phyloP scores from a whole-genome alignment of 176 grass and related monocot species.

The Eleusine coracana region DNA sequence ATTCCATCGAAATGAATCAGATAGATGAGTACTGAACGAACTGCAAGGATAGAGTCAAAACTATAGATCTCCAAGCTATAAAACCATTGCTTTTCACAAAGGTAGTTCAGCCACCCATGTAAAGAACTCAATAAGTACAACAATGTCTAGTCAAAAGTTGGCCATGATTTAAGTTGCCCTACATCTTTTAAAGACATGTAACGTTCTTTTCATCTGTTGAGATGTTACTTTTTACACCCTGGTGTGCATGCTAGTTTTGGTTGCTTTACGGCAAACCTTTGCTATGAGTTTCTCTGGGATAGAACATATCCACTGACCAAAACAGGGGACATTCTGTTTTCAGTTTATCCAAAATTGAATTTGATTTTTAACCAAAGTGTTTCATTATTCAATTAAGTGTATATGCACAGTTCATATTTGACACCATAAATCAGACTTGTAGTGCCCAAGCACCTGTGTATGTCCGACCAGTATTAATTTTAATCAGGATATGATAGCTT shows the following conservation, averaged over 20 bases:
- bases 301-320: neutral
- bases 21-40: neutral
- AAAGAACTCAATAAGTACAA: conserved; percentile 6
- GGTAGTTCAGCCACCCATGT: conserved; percentile 16
- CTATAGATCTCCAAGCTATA: neutral
- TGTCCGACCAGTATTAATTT: neutral
- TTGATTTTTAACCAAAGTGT: neutral
- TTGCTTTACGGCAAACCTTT: neutral
- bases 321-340: neutral
- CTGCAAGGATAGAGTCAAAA: neutral
- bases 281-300: neutral
- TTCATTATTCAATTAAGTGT: neutral
- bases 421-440: neutral
- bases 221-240: neutral
- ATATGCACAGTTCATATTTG: no score
- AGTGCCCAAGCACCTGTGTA: neutral
- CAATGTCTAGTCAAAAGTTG: conserved; percentile 26
- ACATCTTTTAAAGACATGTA: neutral
- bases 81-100: conserved; percentile 4
- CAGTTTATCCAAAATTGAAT: neutral
- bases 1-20: neutral
- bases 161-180: conserved; percentile 16
- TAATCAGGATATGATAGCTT: neutral
- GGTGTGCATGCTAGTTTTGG: neutral
- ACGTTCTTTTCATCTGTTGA: neutral